These are phyloP conservation scores for Leccinum variicolor DNA, from an alignment of 768 basidiomycete species.

Conservation along the genomic window DNA sequence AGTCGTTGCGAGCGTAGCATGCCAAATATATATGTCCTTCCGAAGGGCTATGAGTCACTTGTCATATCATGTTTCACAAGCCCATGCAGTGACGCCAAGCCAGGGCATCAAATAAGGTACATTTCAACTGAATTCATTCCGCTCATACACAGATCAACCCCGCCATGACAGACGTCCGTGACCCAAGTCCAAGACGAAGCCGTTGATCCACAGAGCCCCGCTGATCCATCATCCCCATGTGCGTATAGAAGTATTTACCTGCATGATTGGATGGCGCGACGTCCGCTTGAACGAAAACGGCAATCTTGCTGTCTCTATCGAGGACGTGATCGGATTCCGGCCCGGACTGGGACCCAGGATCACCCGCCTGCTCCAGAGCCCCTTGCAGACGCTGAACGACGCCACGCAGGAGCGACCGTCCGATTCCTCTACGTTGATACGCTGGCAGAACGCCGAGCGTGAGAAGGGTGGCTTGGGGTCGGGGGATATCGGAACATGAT, in stretches of 20 bases:
- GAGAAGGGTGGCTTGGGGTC: constrained; percentile 23
- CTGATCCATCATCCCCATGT: constrained; percentile 29
- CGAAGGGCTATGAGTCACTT: neutral
- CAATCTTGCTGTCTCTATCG: neutral
- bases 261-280: constrained; percentile 24
- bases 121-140: neutral
- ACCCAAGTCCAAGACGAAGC: constrained; percentile 12
- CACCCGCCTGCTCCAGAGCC: neutral
- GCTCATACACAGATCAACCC: constrained; percentile 24
- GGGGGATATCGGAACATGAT: constrained; percentile 8
- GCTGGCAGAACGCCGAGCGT: constrained; percentile 28
- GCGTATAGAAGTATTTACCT: constrained; percentile 27
- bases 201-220: constrained; percentile 6
- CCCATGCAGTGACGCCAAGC: neutral
- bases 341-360: neutral
- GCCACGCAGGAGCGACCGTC: constrained; percentile 26
- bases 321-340: neutral
- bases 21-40: too few species aligned
- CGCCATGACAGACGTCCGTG: constrained; percentile 23
- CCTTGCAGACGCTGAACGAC: constrained; percentile 27
- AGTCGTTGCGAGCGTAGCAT: too few species aligned
- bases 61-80: neutral
- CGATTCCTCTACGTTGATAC: constrained; percentile 28
- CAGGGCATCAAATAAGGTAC: neutral
- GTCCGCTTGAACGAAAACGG: constrained; percentile 27